Conservation (phyloP, 2,329 filamentous ascomycete species). For the Corinectria fuckeliana region DNA sequence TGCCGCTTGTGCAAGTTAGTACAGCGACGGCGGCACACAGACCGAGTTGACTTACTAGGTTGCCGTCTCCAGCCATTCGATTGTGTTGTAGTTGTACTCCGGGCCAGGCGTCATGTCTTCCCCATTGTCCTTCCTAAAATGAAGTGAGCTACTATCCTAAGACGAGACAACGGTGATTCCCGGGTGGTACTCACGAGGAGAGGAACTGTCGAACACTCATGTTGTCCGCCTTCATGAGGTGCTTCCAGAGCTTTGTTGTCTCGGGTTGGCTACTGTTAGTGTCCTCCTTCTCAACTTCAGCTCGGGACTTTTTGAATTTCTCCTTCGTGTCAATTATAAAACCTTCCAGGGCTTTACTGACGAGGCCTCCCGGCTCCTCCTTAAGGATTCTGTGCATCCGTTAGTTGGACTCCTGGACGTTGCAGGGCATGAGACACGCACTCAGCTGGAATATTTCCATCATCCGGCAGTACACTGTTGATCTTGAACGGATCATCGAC, state of each 20-base stretch:
- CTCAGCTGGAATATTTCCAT: constrained; percentile 3
- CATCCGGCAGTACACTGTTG: constrained; percentile 4
- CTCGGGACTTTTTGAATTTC: neutral
- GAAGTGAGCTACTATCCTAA: neutral
- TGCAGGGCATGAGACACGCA: neutral
- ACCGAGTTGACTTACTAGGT: constrained; percentile 21
- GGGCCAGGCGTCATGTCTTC: neutral
- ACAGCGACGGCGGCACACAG: neutral
- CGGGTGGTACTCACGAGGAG: constrained; percentile 23
- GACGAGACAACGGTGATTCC: neutral
- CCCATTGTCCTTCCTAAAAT: neutral
- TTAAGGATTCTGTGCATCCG: neutral
- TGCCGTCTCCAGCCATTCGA: constrained; percentile 31
- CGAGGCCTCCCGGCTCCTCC: constrained; percentile 1
- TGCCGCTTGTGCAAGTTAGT: constrained; percentile 7
- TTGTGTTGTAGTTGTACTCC: constrained; percentile 28
- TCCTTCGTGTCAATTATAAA: constrained; percentile 1
- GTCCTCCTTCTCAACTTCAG: neutral
- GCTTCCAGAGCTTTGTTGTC: constrained; percentile 1
- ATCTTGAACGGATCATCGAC: constrained; percentile 16
- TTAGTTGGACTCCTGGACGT: neutral
- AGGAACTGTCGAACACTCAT: constrained; percentile 30
- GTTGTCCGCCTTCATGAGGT: constrained; percentile 25
- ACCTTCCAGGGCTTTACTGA: neutral
- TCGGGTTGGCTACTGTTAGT: neutral